Conservation (phyloP, 2,329 filamentous ascomycete genomes). For the Teratosphaeria gauchensis region DNA sequence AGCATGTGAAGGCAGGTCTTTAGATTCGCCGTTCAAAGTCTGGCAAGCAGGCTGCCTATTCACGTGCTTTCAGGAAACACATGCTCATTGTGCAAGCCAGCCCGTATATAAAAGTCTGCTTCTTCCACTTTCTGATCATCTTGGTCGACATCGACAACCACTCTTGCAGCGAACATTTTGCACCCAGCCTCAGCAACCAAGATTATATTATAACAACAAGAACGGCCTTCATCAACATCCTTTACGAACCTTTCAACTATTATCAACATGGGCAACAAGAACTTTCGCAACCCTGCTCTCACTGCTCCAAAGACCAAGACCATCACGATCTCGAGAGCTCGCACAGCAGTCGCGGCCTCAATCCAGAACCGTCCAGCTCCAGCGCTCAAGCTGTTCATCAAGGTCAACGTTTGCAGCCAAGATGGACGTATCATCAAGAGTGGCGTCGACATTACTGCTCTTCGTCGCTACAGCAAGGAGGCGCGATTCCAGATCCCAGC, state of each 20-base stretch:
- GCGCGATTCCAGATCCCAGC: neutral
- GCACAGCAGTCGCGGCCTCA: neutral
- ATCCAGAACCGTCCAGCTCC: neutral
- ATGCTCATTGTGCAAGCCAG: neutral
- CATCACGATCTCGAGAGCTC: neutral
- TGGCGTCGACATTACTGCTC: neutral
- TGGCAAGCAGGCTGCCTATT: neutral
- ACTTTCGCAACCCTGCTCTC: neutral
- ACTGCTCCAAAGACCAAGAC: neutral
- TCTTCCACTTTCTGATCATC: neutral
- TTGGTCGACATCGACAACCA: neutral
- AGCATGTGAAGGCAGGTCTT: neutral
- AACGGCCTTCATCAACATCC: neutral
- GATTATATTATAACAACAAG: neutral
- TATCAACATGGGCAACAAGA: neutral
- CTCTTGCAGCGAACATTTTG: neutral
- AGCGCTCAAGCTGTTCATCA: neutral
- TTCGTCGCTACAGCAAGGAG: neutral
- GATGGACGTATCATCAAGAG: neutral
- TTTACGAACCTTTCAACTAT: neutral
- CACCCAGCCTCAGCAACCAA: neutral
- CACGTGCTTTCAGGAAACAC: neutral
- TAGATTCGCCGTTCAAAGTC: neutral
- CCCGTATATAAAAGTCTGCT: neutral
- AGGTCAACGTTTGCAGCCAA: neutral